Evolutionary conservation across 768 basidiomycete species (phyloP).

Genomic region (Tubosaeta sp.): DNA sequence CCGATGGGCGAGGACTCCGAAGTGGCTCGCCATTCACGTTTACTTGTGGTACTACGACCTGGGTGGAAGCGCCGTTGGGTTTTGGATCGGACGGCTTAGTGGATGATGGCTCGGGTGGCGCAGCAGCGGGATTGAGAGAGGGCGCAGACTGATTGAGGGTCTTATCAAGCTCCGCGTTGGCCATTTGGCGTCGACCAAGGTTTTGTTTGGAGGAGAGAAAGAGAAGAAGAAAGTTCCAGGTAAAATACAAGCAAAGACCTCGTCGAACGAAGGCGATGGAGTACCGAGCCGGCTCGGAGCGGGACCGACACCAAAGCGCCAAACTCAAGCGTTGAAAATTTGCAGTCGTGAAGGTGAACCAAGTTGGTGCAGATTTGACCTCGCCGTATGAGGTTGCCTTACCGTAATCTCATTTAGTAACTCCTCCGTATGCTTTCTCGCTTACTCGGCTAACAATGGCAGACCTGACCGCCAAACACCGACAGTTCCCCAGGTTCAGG

Average conservation of each 20-base stretch:
- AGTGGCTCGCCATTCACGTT: constrained; percentile 34
- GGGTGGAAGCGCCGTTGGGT: constrained; percentile 10
- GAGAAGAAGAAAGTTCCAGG: neutral
- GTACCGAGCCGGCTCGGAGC: constrained; percentile 11
- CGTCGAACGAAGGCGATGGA: constrained; percentile 5
- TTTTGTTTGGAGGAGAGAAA: neutral
- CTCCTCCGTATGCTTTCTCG: constrained; percentile 6
- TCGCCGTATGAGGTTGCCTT: constrained; percentile 6
- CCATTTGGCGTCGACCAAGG: constrained; percentile 15
- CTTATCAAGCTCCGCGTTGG: constrained; percentile 23
- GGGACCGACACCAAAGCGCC: constrained; percentile 9
- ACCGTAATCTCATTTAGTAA: constrained; percentile 28
- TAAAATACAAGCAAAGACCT: constrained; percentile 22
- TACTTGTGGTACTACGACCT: constrained; percentile 30
- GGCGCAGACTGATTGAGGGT: constrained; percentile 19
- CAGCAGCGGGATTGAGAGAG: constrained; percentile 3
- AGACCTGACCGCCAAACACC: neutral
- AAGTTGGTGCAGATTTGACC: constrained; percentile 19
- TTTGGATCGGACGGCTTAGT: constrained; percentile 7
- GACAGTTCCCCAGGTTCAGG: neutral
- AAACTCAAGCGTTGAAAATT: constrained; percentile 24
- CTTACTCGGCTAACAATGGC: constrained; percentile 12
- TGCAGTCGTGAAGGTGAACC: constrained; percentile 17
- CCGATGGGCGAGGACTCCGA: constrained; percentile 31
- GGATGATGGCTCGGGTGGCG: constrained; percentile 5